Evolutionary conservation across 2,329 filamentous ascomycete genomes (phyloP), one percentile per base, ranked within the genome.

Genomic region (Fusarium chaquense): DNA sequence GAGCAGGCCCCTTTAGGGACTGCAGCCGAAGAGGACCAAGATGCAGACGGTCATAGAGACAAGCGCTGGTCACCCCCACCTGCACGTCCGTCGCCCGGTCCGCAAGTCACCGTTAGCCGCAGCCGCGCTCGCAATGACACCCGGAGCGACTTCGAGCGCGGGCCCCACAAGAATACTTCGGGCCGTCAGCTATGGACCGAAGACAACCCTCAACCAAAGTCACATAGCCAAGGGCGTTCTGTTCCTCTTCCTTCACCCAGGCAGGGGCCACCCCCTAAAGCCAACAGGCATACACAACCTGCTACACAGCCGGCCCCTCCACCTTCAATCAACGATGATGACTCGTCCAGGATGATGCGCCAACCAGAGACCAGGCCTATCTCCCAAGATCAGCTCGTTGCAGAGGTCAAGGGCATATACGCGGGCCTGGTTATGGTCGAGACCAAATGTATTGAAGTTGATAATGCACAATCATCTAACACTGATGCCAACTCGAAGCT

Each of bases 401-500:
- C 89, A 1, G 93, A 97, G 73, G 91, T 97, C 0, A 93, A 93
- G 61, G 90, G 90, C 0, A 96, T 96, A 5, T 97, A 97, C 73
- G 89, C 90, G 0, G 93, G 92, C 0, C 80, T 98, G 0, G 90
- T 93, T 0, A 93, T 96, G 89, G 92, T 97, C 0, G 95, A 98
- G 76, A 89, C 87, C 26, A 93, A 96, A 72, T 95, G 93, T 72
- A 94, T 97, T 1, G 91, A 97, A 56, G 90, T 97, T 1, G 92
- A 95, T 71, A 89, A 87, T 11, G 84, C 87, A 0, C 86, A 89
- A 45, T 84, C 83, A 0, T 80, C 81, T 0, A 81, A 84, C 6
- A 81, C 80, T 1, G 80, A 82, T 3, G 73, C 81, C 0, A 78
- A 81, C 3, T 78, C 76, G 0, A 82, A 83, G 18, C 77, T 90